Evolutionary conservation across 2,329 filamentous ascomycete genomes (phyloP), one percentile per base, ranked within the genome.

Genomic region (Botrytis elliptica): DNA sequence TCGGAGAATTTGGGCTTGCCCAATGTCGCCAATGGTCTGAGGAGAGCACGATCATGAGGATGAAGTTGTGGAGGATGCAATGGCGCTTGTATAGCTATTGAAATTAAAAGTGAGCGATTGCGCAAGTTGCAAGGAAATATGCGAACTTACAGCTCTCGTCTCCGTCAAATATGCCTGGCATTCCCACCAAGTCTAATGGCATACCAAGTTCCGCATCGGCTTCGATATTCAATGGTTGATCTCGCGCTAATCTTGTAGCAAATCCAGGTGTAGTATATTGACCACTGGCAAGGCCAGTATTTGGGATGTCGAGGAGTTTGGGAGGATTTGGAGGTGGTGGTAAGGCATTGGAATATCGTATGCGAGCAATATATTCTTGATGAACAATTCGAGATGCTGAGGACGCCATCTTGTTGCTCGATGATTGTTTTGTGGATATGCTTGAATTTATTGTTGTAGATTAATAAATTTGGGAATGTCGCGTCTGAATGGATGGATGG

Each of bases 141-240:
- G 74, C 78, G 78, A 65, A 84, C 87, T 82, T 87, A 98, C 95
- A 94, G 84, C 92, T 92, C 85, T 98, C 95, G 82, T 98, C 94
- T 74, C 95, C 95, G 80, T 98, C 91, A 80, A 98, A 98, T 73
- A 98, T 91, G 44, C 95, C 94, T 10, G 95, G 95, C 85, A 98
- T 93, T 80, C 96, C 96, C 74, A 98, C 92, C 78, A 99, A 85
- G 82, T 98, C 95, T 81, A 99, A 90, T 74, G 95, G 94, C 96
- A 99, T 98, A 74, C 96, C 96, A 78, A 98, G 88, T 85, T 99
- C 96, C 14, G 95, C 96, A 88, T 99, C 96, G 44, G 94, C 94
- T 84, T 99, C 96, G 75, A 99, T 96, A 81, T 98, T 98, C 67
- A 97, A 86, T 70, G 95, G 93, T 85, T 98, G 96, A 80, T 97